phyloP scores from a whole-genome alignment of 1,139 yeast genomes.

The Sugiyamaella castrensis region DNA sequence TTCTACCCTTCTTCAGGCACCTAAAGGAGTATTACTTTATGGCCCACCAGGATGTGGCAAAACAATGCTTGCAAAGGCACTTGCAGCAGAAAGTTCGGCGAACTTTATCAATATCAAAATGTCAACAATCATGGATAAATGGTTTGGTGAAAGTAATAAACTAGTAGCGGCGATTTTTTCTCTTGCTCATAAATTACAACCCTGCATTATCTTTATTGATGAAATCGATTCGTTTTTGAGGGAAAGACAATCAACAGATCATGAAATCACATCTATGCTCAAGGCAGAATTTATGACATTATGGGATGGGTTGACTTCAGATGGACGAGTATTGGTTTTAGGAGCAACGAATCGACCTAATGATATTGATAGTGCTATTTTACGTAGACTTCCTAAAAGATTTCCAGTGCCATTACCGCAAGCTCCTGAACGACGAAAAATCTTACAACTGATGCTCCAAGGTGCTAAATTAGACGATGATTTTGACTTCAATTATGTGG shows the following conservation, averaged over 20 bases:
- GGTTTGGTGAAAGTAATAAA: constrained; percentile 97
- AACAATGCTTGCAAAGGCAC: constrained; percentile 94
- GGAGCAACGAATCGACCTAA: constrained; percentile 94
- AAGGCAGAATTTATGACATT: constrained; percentile 97
- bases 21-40: constrained; percentile 87
- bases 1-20: constrained; percentile 68
- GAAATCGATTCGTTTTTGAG: constrained; percentile 93
- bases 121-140: constrained; percentile 95
- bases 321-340: constrained; percentile 78
- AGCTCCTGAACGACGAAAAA: constrained; percentile 62
- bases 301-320: constrained; percentile 87
- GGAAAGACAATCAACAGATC: constrained; percentile 81
- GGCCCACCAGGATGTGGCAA: constrained; percentile 99
- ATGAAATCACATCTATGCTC: constrained; percentile 91
- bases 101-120: constrained; percentile 87
- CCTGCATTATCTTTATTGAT: constrained; percentile 92
- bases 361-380: constrained; percentile 89
- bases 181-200: constrained; percentile 84
- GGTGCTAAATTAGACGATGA: constrained; percentile 54
- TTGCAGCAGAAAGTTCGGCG: constrained; percentile 90
- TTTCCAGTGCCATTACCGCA: constrained; percentile 79
- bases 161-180: constrained; percentile 92
- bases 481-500: constrained; percentile 63
- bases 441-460: constrained; percentile 60
- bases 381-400: constrained; percentile 89